Evolutionary conservation across 257 asterid species (phyloP), one percentile per base, ranked within the genome.

Genomic region (Orobanche coerulescens): DNA sequence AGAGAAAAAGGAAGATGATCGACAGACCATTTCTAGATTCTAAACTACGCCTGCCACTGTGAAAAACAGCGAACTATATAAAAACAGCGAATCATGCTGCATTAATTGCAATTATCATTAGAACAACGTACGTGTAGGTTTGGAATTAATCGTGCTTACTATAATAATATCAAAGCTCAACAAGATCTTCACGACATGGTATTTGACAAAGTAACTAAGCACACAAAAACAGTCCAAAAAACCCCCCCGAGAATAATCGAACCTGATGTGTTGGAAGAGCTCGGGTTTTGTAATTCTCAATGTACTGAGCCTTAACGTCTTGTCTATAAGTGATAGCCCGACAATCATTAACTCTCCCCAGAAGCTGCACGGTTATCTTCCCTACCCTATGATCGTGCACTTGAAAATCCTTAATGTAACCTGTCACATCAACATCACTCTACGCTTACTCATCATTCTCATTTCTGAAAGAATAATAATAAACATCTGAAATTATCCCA

Each of bases 231-330:
- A 59, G 62, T 36, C 14, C 8, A 55, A n/a, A 6, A 46, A 22
- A n/a, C n/a, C 11, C 5, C 19, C 19, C 47, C 23, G 23, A 16
- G 12, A 34, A 50, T n/a, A 61, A 43, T 69, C 77, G 58, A 30
- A 93, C 99, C 95, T 93, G 97, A 51, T 65, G 99, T 0, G 99
- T 93, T 25, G 99, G 97, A 73, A 93, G 91, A 19, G 75, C 51
- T 26, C 85, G 80, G 14, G 84, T 77, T 67, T 82, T 87, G 79
- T 82, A 89, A 8, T 65, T 55, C 68, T 81, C 82, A 34, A 93
- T 68, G 48, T 66, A 50, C 1, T 78, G 75, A 13, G 88, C 94
- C 78, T 78, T 83, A 61, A 93, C 71, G 64, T 93, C 97, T 76
- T 89, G 97, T 58, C 99, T 80, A 40, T 83, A 75, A 9, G 90